Evolutionary conservation across 441 rosid species (phyloP).

Genomic region (Erysimum pusillum): DNA sequence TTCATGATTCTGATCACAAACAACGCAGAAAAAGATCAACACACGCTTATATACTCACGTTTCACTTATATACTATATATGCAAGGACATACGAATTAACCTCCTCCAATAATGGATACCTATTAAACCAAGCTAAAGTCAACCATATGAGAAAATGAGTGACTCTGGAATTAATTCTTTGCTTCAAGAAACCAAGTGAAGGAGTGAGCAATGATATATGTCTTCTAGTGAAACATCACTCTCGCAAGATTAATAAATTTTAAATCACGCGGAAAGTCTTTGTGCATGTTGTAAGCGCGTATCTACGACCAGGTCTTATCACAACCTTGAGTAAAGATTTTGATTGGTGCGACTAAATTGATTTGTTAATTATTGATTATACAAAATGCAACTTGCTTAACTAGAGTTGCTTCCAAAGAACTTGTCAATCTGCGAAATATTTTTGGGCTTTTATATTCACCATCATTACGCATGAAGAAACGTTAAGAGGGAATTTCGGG

Average conservation of each 20-base stretch:
- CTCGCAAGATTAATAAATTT: constrained; percentile 1
- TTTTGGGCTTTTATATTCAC: not conserved
- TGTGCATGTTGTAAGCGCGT: not conserved
- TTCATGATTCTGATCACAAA: constrained; percentile 20
- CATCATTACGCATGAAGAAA: not conserved
- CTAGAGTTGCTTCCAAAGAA: constrained; percentile 52
- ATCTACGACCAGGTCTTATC: not conserved
- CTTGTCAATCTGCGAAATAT: not conserved
- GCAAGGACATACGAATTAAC: not conserved
- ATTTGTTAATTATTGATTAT: not conserved
- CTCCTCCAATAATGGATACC: not conserved
- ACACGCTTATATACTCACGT: not conserved
- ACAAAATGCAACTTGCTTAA: constrained; percentile 61
- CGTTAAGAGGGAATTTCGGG: not conserved
- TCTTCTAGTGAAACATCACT: constrained; percentile 20
- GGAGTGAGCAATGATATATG: constrained; percentile 23
- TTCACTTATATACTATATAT: not conserved
- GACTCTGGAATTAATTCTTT: not conserved
- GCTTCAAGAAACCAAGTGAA: constrained; percentile 2
- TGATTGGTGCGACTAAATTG: not conserved
- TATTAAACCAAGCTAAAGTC: constrained; percentile 24
- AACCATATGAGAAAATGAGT: not conserved
- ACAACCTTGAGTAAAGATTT: constrained; percentile 6
- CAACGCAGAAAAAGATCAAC: not conserved
- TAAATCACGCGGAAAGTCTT: constrained; percentile 7